Evolutionary conservation across 805 yeast species (phyloP).

Genomic region (Kurtzmaniella fragi): DNA sequence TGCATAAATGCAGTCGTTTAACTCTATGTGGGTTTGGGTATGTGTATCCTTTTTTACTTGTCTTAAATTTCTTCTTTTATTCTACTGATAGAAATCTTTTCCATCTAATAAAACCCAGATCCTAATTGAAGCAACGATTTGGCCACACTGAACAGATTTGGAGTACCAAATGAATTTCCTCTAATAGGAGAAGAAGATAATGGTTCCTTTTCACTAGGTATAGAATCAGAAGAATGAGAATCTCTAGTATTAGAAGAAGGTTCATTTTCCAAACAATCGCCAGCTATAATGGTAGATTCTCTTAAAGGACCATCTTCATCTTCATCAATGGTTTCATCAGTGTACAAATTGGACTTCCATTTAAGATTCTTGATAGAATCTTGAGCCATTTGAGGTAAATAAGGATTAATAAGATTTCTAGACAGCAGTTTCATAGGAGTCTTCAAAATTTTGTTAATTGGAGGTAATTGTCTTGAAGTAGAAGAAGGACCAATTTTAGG

Average conservation of each 20-base stretch:
- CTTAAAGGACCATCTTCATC: slow-evolving; percentile 8
- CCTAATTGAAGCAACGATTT: slow-evolving; percentile 43
- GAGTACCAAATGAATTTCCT: slow-evolving; percentile 30
- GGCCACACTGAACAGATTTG: slow-evolving; percentile 42
- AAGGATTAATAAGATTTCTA: slow-evolving; percentile 12
- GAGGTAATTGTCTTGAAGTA: slow-evolving; percentile 19
- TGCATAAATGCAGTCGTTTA: too few relatives aligned
- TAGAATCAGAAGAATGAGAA: not conserved
- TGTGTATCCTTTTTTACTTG: too few relatives aligned
- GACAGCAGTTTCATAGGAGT: slow-evolving; percentile 36
- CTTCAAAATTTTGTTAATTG: slow-evolving; percentile 39
- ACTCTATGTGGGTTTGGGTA: too few relatives aligned
- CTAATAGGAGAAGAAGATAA: slow-evolving; percentile 31
- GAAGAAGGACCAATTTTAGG: not conserved
- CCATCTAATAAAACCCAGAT: slow-evolving; percentile 6
- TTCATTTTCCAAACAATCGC: too few relatives aligned
- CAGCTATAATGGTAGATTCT: slow-evolving; percentile 2
- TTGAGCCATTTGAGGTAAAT: slow-evolving; percentile 1
- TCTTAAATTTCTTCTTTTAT: too few relatives aligned
- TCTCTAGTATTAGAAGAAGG: too few relatives aligned
- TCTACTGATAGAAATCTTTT: slow-evolving; percentile 3
- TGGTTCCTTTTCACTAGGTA: slow-evolving; percentile 13
- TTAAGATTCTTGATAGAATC: not conserved
- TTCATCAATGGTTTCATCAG: slow-evolving; percentile 20
- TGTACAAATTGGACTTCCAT: slow-evolving; percentile 7